These are phyloP conservation scores for Aspergillus oerlinghausenensis DNA, from an alignment of 2,329 filamentous ascomycete species.

Conservation along the genomic window DNA sequence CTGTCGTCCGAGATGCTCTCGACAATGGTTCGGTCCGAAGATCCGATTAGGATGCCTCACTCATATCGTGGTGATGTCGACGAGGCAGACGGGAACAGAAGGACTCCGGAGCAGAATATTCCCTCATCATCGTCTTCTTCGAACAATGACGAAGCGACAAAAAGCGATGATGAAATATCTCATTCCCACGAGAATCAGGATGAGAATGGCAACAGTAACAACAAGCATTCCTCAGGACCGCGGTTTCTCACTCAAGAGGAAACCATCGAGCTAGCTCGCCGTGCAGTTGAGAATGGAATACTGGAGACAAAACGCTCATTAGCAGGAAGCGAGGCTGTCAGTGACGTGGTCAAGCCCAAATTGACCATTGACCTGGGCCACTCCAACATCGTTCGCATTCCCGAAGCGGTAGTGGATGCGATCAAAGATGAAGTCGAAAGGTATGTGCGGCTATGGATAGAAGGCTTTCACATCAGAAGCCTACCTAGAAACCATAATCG, in stretches of 20 bases:
- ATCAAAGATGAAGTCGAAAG: conserved; percentile 52
- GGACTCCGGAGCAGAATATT: conserved; percentile 25
- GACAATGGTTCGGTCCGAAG: conserved; percentile 36
- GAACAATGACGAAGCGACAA: conserved; percentile 23
- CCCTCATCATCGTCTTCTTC: conserved; percentile 18
- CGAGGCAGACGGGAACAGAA: conserved; percentile 27
- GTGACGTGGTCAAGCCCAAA: conserved; percentile 45
- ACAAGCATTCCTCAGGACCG: conserved; percentile 19
- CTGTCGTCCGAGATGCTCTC: conserved; percentile 22
- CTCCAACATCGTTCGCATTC: conserved; percentile 45
- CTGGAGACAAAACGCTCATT: conserved; percentile 46
- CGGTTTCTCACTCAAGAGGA: conserved; percentile 39
- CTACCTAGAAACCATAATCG: neutral
- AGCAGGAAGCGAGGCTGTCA: conserved; percentile 43
- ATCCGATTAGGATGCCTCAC: conserved; percentile 31
- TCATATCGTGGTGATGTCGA: conserved; percentile 28
- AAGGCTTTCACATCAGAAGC: neutral
- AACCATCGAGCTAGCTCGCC: conserved; percentile 42
- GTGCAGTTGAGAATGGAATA: conserved; percentile 44
- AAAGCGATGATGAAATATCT: conserved; percentile 26
- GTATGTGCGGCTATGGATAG: conserved; percentile 25
- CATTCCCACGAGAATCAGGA: conserved; percentile 23
- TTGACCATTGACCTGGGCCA: conserved; percentile 50
- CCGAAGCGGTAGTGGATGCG: conserved; percentile 47
- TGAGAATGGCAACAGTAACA: conserved; percentile 15